Evolutionary conservation across 352 stramenopile species (phyloP).

Genomic region (Phytophthora meadii): DNA sequence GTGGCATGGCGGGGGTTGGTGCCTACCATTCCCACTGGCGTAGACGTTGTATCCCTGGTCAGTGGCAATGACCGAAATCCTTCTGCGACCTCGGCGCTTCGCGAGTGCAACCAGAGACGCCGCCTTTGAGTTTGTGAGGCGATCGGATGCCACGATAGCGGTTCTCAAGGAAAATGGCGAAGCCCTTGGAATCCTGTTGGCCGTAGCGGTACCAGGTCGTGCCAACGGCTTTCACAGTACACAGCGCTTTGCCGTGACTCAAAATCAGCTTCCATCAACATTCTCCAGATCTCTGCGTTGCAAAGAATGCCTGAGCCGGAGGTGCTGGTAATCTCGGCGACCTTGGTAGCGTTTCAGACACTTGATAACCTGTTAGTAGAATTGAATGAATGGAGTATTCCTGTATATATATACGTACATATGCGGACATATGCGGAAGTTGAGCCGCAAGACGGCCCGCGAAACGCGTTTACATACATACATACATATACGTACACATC

Average conservation of each 20-base stretch:
- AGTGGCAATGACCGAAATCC: no score
- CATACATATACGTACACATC: no score
- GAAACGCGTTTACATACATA: no score
- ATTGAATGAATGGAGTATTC: no score
- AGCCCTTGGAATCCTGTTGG: conserved; percentile 91
- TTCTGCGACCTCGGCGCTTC: no score
- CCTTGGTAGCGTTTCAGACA: not conserved
- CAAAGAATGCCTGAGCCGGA: conserved; percentile 7
- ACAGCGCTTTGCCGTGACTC: conserved; percentile 94
- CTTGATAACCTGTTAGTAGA: no score
- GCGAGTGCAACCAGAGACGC: conserved; percentile 90
- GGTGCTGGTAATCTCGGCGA: conserved; percentile 21
- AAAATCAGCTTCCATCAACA: conserved; percentile 90
- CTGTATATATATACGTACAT: no score
- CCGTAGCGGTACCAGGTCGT: conserved; percentile 93
- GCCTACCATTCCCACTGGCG: conserved; percentile 89
- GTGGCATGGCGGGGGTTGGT: conserved; percentile 87
- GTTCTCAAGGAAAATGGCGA: conserved; percentile 92
- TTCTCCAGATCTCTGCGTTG: conserved; percentile 88
- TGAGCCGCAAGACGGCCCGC: no score
- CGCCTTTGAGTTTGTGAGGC: conserved; percentile 94
- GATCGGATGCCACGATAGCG: conserved; percentile 93
- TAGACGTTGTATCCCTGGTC: conserved; percentile 94
- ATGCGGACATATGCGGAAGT: no score
- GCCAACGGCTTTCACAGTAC: conserved; percentile 94